Base-by-base conservation (phyloP, 2,329 filamentous ascomycete species). In the Fusarium phyllophilum region DNA sequence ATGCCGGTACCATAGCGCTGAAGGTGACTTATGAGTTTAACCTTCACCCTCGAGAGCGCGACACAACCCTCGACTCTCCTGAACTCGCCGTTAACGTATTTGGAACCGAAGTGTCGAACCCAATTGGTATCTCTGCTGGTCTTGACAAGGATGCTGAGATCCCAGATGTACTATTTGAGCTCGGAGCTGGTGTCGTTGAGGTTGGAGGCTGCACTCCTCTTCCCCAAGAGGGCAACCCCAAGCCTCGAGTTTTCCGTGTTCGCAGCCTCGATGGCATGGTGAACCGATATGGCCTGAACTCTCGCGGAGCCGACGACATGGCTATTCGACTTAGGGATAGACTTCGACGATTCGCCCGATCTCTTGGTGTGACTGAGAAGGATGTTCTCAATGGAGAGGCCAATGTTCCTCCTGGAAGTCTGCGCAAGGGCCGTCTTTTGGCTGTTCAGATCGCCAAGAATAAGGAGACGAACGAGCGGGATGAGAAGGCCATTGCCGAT, bases 371-470 rank as follows among this genome's bases (percentile, higher is more conserved):
- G 65, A 89, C 89, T 0, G 94, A 97, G 83, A 84, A 88, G 48
- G 87, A 90, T 18, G 91, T 99, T 2, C 85, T 98, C 42, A 88
- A 96, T 76, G 95, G 94, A 29, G 89, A 91, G 63, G 93, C 91
- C 78, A 89, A 84, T 42, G 94, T 97, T 1, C 94, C 94, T 2
- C 92, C 95, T 0, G 94, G 96, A n/a, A 94, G 93, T 82, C 85
- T 99, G 77, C 84, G 86, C 20, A 85, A 90, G 0, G 96, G 95
- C 20, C 90, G 92, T 68, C 85, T 98, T 66, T 87, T 99, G 70
- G 92, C 94, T 22, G 95, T 99, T 24, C 96, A 99, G 84, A 90
- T 98, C 46, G 95, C 96, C 58, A 99, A 99, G 90, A 98, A 98
- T 85, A 98, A 98, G 86, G 87, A 90, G 52, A 99, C 96, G 1